These are phyloP conservation scores for Obelidium mucronatum DNA, from an alignment of 192 early-diverging fungal genomes.

Conservation along the genomic window DNA sequence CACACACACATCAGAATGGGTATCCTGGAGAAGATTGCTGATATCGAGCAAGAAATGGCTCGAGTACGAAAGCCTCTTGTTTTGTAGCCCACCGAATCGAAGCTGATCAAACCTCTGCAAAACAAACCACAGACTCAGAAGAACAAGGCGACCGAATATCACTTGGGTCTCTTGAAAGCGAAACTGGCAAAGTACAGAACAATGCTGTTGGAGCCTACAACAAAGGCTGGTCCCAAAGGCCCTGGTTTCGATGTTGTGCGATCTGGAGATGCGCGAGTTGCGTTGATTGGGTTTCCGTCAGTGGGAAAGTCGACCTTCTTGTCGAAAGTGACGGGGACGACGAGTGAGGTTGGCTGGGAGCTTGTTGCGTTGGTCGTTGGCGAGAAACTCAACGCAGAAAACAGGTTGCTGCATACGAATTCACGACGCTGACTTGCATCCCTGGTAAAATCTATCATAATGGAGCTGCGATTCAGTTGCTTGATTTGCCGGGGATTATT, in stretches of 20 bases:
- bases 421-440: constrained; percentile 40
- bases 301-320: constrained; percentile 99
- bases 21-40: constrained; percentile 52
- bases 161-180: constrained; percentile 97
- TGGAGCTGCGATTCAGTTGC: constrained; percentile 94
- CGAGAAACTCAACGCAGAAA: background rate
- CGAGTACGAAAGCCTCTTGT: background rate
- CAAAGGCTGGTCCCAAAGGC: constrained; percentile 58
- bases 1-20: too few species aligned
- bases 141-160: constrained; percentile 98
- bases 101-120: background rate
- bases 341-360: constrained; percentile 76
- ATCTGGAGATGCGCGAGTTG: constrained; percentile 79
- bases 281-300: constrained; percentile 79
- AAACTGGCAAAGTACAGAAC: constrained; percentile 75
- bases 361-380: background rate
- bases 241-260: constrained; percentile 99
- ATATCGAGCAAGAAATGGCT: constrained; percentile 35
- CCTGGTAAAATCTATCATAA: constrained; percentile 96
- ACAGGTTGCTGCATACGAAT: constrained; percentile 16
- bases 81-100: background rate
- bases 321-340: constrained; percentile 88
- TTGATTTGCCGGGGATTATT: constrained; percentile 99
- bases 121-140: constrained; percentile 82
- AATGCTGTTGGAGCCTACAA: constrained; percentile 56